Evolutionary conservation across 805 yeast species (phyloP).

Genomic region (Nakazawaea siamensis): DNA sequence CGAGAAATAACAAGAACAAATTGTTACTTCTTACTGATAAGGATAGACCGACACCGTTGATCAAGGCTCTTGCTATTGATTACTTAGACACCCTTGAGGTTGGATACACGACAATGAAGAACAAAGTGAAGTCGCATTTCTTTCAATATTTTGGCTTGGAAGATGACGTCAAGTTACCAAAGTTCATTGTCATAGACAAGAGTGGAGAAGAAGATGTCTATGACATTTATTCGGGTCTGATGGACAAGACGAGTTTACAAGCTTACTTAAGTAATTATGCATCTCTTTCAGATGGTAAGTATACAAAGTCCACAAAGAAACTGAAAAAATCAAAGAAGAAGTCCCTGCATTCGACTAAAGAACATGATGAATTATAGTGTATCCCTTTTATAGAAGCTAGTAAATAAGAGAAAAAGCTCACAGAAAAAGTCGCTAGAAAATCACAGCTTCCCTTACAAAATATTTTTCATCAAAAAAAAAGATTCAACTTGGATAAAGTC

Average conservation of each 20-base stretch:
- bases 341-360: background rate
- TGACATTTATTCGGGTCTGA: conserved; percentile 20
- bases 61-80: conserved; percentile 65
- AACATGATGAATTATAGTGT: background rate
- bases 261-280: conserved; percentile 23
- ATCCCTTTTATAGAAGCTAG: background rate
- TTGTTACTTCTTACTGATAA: conserved; percentile 47
- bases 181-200: conserved; percentile 16
- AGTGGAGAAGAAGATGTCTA: conserved; percentile 9
- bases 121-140: conserved; percentile 17
- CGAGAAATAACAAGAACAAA: conserved; percentile 22
- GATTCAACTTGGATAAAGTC: no score
- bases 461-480: no score
- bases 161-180: conserved; percentile 15
- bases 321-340: conserved; percentile 8
- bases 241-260: conserved; percentile 23
- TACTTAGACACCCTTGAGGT: conserved; percentile 43
- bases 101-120: conserved; percentile 30
- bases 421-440: no score
- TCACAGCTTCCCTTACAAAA: no score
- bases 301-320: conserved; percentile 14
- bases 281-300: conserved; percentile 25
- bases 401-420: no score
- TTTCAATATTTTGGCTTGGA: conserved; percentile 7
- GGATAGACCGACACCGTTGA: conserved; percentile 41